Evolutionary conservation across 1,284 basidiomycete genomes (phyloP).

Genomic region (Malassezia sp.): DNA sequence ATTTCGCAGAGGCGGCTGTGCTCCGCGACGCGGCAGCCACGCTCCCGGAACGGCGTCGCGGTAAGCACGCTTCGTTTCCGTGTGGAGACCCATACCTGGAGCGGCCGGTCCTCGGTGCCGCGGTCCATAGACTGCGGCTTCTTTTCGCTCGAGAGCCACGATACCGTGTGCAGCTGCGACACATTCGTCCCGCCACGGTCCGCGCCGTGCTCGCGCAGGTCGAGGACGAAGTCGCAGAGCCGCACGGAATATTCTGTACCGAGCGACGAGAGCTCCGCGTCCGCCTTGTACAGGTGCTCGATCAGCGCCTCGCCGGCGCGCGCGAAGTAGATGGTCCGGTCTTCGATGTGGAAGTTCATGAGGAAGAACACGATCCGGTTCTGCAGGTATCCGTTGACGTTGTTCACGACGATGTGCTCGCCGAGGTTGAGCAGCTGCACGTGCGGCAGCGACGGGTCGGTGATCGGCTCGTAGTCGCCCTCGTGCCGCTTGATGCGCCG

Average conservation of each 20-base stretch:
- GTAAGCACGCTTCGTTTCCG: conserved; percentile 84
- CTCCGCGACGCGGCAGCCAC: conserved; percentile 63
- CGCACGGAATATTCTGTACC: conserved; percentile 88
- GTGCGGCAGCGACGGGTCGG: conserved; percentile 62
- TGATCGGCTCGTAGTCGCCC: conserved; percentile 73
- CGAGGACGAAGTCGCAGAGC: conserved; percentile 41
- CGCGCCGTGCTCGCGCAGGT: conserved; percentile 20
- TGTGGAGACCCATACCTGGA: conserved; percentile 90
- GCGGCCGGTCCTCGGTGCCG: conserved; percentile 15
- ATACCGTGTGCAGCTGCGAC: conserved; percentile 11
- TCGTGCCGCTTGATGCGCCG: conserved; percentile 77
- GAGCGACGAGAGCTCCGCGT: conserved; percentile 84
- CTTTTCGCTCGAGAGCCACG: conserved; percentile 7
- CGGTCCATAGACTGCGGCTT: neutral
- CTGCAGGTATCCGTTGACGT: conserved; percentile 71
- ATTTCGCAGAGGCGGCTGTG: conserved; percentile 94
- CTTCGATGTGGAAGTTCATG: conserved; percentile 93
- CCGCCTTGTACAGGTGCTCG: conserved; percentile 97
- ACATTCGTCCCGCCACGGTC: neutral
- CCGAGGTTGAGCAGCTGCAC: conserved; percentile 93
- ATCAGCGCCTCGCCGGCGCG: conserved; percentile 55
- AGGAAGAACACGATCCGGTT: conserved; percentile 88
- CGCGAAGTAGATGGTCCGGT: conserved; percentile 57
- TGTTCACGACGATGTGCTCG: conserved; percentile 51
- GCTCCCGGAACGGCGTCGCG: conserved; percentile 77